Conservation (phyloP, 2,329 filamentous ascomycete species). For the Capronia epimyces region DNA sequence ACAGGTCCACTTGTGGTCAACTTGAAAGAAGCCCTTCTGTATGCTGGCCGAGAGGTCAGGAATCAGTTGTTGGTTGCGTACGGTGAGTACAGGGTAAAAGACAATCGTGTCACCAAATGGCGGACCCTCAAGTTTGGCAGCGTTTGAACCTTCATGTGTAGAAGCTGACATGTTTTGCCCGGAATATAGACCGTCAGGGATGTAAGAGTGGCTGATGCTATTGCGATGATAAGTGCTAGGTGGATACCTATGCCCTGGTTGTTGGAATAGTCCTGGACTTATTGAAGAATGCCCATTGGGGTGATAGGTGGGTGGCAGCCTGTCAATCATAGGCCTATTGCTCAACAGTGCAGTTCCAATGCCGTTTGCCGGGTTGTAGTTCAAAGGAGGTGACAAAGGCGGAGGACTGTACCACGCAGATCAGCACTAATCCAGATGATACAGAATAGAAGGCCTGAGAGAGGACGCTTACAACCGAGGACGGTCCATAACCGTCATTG, state of each 20-base stretch:
- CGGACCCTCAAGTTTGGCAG: constrained; percentile 37
- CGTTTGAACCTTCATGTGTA: constrained; percentile 17
- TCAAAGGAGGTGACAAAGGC: constrained; percentile 24
- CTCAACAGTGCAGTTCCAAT: constrained; percentile 32
- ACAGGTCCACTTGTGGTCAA: constrained; percentile 82
- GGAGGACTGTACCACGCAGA: constrained; percentile 18
- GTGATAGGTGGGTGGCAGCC: constrained; percentile 20
- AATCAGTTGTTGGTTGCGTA: constrained; percentile 49
- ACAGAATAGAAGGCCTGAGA: neutral
- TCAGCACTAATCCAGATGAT: constrained; percentile 12
- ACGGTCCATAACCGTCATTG: constrained; percentile 22
- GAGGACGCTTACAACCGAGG: constrained; percentile 37
- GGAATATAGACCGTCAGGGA: constrained; percentile 29
- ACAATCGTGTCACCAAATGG: constrained; percentile 40
- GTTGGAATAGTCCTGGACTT: constrained; percentile 17
- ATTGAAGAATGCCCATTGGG: constrained; percentile 10
- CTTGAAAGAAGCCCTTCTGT: constrained; percentile 82
- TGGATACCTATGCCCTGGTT: constrained; percentile 10
- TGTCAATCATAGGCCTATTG: constrained; percentile 39
- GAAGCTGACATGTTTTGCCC: constrained; percentile 16
- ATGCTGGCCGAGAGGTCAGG: constrained; percentile 73
- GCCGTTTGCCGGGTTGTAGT: constrained; percentile 20
- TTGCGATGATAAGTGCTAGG: constrained; percentile 13
- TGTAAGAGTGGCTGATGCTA: constrained; percentile 16
- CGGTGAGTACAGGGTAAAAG: constrained; percentile 35